Percentiles rank a stretch among this genome's conserved stretches.
Conservation (phyloP, 208 protist genomes). For the Endotrypanum monterogeii region DNA sequence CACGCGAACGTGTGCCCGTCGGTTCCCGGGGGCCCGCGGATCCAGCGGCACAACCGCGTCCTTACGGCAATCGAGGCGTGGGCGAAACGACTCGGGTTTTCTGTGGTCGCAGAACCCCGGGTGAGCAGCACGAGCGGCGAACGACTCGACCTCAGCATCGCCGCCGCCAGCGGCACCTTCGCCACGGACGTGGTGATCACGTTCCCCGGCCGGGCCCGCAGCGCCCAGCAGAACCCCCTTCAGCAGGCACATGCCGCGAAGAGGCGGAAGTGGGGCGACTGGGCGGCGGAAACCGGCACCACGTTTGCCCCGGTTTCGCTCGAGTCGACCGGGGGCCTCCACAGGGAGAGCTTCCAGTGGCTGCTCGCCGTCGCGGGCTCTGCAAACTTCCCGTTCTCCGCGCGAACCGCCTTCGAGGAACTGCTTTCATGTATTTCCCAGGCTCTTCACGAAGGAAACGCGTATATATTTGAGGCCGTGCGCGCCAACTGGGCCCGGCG, state of each 20-base stretch:
- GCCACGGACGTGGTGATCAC: constrained; percentile 35
- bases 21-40: constrained; percentile 9
- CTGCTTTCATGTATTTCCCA: constrained; percentile 1
- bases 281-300: constrained; percentile 14
- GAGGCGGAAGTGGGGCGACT: constrained; percentile 25
- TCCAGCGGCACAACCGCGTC: constrained; percentile 32
- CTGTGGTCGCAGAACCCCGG: constrained; percentile 13
- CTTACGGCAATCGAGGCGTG: constrained; percentile 18
- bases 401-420: constrained; percentile 15
- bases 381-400: constrained; percentile 19
- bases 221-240: constrained; percentile 5
- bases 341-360: constrained; percentile 27
- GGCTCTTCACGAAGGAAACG: neutral
- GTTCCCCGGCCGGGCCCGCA: constrained; percentile 19
- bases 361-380: constrained; percentile 10
- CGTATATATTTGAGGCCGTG: neutral
- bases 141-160: constrained; percentile 28
- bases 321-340: constrained; percentile 29
- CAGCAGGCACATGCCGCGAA: constrained; percentile 12
- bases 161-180: constrained; percentile 7
- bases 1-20: constrained; percentile 31
- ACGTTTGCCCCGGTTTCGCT: constrained; percentile 32
- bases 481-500: neutral
- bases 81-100: constrained; percentile 21
- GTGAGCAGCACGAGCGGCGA: constrained; percentile 9